phyloP scores from a whole-genome alignment of 1,284 basidiomycete genomes.

The Porodaedalea pini region DNA sequence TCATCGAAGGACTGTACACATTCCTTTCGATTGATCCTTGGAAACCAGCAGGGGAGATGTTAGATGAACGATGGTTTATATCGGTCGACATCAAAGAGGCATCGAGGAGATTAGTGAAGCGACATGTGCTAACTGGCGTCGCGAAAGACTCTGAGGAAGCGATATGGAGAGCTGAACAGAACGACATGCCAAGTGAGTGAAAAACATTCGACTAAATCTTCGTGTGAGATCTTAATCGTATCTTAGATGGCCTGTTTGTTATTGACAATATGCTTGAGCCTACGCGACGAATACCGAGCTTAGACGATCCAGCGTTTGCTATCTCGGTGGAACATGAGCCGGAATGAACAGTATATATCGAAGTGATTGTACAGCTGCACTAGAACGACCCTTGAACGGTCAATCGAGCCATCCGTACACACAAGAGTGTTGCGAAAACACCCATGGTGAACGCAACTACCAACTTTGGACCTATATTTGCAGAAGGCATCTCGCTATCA shows the following conservation, averaged over 20 bases:
- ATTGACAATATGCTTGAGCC: conserved; percentile 26
- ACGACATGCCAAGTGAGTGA: conserved; percentile 72
- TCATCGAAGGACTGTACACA: conserved; percentile 84
- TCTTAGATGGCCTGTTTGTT: conserved; percentile 27
- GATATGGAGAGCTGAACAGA: conserved; percentile 64
- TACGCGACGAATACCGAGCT: conserved; percentile 26
- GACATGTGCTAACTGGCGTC: conserved; percentile 77
- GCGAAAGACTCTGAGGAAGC: conserved; percentile 65
- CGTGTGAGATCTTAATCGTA: neutral
- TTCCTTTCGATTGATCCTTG: conserved; percentile 73
- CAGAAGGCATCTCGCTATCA: neutral
- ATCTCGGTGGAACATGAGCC: conserved; percentile 1
- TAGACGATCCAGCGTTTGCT: conserved; percentile 19
- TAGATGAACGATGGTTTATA: conserved; percentile 82
- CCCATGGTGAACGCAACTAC: conserved; percentile 4
- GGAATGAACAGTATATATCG: neutral
- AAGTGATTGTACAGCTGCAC: neutral
- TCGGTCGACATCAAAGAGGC: conserved; percentile 61
- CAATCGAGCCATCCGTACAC: neutral
- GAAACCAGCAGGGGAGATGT: conserved; percentile 57
- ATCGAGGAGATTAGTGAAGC: conserved; percentile 58
- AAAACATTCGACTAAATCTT: neutral
- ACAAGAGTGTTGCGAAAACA: neutral
- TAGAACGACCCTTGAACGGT: neutral
- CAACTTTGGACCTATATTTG: neutral